Evolutionary conservation across 768 basidiomycete genomes (phyloP), one percentile per base, ranked within the genome.

Genomic region (Podaxis mareebaensis): DNA sequence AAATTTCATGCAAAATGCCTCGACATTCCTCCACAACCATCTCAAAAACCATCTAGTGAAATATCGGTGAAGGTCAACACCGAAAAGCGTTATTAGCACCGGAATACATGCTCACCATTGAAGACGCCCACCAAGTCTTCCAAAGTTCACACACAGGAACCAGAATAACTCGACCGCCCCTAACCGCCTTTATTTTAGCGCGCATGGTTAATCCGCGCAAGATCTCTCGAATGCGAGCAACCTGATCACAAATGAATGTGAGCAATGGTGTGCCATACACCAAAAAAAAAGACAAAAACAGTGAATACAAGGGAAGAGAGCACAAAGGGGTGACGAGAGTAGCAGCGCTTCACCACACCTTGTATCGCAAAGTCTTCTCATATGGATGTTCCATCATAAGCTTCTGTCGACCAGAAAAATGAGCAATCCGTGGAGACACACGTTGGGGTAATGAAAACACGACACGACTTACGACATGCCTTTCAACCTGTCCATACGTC

Each of bases 361-460:
- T 39, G 30, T 55, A 40, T n/a, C 38, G 36, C 20, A 55, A n/a
- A 1, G 54, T 55, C 12, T 55, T 40, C 38, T 55, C 54, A 12
- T 42, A 20, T 11, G 54, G 54, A n/a, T 55, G 54, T 11, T 55
- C 38, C 54, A 55, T 39, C 54, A 55, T 55, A 22, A 39, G 24
- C 3, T 22, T 6, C 54, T 55, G 42, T 28, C 49, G 28, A 22
- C 22, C 22, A 22, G 22, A 22, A 22, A n/a, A n/a, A 26, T 11
- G 7, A 51, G 8, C 22, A 2, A n/a, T 39, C 22, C 38, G 38
- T n/a, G 15, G 24, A 39, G 20, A 39, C 17, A 20, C 40, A 20
- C n/a, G 54, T 55, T 8, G 24, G n/a, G 36, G 36, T 5, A n/a
- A 55, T 12, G 26, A 22, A 40, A 55, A 17, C 30, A 30, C 30